Evolutionary conservation across 176 grass and related monocot genomes (phyloP).

Genomic region (Thinopyrum elongatum): DNA sequence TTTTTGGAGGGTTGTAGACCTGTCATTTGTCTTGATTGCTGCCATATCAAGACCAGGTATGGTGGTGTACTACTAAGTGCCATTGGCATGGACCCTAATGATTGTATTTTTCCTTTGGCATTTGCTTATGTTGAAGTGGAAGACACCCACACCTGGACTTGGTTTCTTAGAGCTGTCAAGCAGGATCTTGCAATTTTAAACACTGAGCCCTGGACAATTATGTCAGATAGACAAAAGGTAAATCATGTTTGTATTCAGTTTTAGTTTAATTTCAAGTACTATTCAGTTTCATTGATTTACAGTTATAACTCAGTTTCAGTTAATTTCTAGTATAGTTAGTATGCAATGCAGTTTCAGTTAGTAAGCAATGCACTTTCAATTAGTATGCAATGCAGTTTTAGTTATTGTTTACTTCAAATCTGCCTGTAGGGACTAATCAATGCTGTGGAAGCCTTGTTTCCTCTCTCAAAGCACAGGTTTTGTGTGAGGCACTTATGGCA

Average conservation of each 20-base stretch:
- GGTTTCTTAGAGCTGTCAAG: neutral
- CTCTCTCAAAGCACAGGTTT: neutral
- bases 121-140: neutral
- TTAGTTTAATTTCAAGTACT: too few relatives aligned
- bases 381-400: too few relatives aligned
- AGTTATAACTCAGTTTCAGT: too few relatives aligned
- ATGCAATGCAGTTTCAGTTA: too few relatives aligned
- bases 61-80: neutral
- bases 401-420: too few relatives aligned
- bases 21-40: neutral
- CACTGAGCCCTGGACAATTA: neutral
- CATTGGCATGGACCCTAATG: neutral
- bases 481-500: neutral
- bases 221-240: neutral
- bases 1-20: neutral
- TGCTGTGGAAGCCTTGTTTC: neutral
- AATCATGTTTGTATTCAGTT: too few relatives aligned
- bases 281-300: too few relatives aligned
- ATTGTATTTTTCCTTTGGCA: neutral
- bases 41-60: neutral
- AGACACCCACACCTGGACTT: neutral
- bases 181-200: neutral
- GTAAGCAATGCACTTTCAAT: too few relatives aligned
- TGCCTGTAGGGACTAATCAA: neutral
- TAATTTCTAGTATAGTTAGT: too few relatives aligned